Evolutionary conservation across 192 early-diverging fungal genomes (phyloP), one percentile per base, ranked within the genome.

Genomic region (Coemansia interrupta): DNA sequence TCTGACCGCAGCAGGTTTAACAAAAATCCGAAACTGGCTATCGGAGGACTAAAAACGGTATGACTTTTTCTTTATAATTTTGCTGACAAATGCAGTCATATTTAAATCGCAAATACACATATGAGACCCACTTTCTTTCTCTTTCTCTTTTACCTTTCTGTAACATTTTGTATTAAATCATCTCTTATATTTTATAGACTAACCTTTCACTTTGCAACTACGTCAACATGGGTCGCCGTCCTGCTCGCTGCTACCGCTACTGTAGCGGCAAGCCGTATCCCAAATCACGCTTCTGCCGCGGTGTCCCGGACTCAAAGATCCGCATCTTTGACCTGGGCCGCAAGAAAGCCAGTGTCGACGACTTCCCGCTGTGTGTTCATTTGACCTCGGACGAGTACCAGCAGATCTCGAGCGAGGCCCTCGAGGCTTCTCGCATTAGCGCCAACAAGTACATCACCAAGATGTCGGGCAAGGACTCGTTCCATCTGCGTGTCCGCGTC

Each of bases 181-280:
- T n/a, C n/a, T n/a, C n/a, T n/a, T n/a, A n/a, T n/a, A n/a, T n/a
- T n/a, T n/a, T n/a, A n/a, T n/a, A n/a, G n/a, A n/a, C n/a, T n/a
- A n/a, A n/a, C n/a, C n/a, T n/a, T n/a, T n/a, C n/a, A n/a, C n/a
- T n/a, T n/a, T n/a, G n/a, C n/a, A 18, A 24, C 23, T 19, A 15
- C 22, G 10, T 57, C 49, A 80, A 82, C 64, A 94, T 97, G 95
- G 95, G 92, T 92, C 93, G 95, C 68, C 93, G 95, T 92, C 95
- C 95, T 76, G 92, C 95, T 84, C 88, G 92, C 61, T 97, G 95
- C 84, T 98, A 95, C 84, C 86, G 95, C 73, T 98, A 98, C 86
- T 94, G 92, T 83, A 98, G 96, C 87, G 96, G 96, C 92, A 98
- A 97, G 89, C 95, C 93, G 66, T 97, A 97, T 83, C 96, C 96